Evolutionary conservation across 208 protist species (phyloP).

Genomic region (Tritrichomonas foetus): DNA sequence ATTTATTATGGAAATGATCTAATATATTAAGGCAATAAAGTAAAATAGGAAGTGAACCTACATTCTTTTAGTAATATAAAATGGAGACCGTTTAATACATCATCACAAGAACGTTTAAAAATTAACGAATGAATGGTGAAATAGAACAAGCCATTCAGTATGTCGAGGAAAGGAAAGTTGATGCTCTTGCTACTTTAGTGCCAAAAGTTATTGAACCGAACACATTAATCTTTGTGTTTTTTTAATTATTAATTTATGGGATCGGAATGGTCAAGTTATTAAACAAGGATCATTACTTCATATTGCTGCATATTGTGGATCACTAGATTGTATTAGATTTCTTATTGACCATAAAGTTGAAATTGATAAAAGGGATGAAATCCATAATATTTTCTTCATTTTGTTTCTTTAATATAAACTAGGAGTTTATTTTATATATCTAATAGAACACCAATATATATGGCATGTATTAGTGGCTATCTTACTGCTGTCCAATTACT

Average conservation of each 20-base stretch:
- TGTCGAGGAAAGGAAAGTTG: too few species aligned
- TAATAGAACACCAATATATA: conserved; percentile 13
- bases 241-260: background rate
- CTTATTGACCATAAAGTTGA: background rate
- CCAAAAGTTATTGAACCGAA: background rate
- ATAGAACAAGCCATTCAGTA: too few species aligned
- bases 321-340: background rate
- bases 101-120: too few species aligned
- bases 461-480: conserved; percentile 18
- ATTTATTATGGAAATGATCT: too few species aligned
- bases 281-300: conserved; percentile 29
- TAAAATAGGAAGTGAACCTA: too few species aligned
- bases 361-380: conserved; percentile 9
- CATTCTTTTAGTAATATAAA: too few species aligned
- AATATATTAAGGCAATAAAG: too few species aligned
- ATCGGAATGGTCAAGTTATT: background rate
- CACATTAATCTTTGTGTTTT: background rate
- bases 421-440: background rate
- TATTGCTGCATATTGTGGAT: conserved; percentile 15
- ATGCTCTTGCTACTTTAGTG: background rate
- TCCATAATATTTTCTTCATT: background rate
- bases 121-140: too few species aligned
- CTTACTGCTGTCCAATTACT: background rate
- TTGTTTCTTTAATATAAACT: too few species aligned
- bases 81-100: too few species aligned